These are phyloP conservation scores for Trichophyton mentagrophytes DNA, from an alignment of 2,329 filamentous ascomycete species.

Conservation along the genomic window DNA sequence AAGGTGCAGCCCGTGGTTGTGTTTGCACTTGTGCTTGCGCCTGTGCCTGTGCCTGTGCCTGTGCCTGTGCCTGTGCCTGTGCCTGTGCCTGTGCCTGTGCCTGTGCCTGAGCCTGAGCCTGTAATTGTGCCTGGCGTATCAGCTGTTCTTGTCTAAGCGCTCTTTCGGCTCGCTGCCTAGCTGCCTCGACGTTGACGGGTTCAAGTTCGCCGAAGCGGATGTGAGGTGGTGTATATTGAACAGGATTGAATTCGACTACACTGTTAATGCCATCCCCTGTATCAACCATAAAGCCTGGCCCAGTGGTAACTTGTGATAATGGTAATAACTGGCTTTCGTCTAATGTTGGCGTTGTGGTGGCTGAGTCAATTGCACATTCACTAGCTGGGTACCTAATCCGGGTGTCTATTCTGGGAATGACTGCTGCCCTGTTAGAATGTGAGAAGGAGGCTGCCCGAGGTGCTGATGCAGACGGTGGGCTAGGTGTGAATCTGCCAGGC, in stretches of 20 bases:
- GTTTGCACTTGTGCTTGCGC: too few species aligned
- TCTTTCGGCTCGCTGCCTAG: conserved; percentile 11
- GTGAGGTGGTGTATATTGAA: conserved; percentile 10
- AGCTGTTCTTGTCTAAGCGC: conserved; percentile 5
- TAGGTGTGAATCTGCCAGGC: conserved; percentile 7
- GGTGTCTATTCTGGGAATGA: conserved; percentile 5
- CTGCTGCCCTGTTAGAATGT: not conserved
- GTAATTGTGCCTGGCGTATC: not conserved
- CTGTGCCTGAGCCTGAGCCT: too few species aligned
- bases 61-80: too few species aligned
- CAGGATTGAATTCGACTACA: conserved; percentile 11
- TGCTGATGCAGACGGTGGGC: not conserved
- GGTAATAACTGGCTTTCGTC: conserved; percentile 11
- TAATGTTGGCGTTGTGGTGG: conserved; percentile 9
- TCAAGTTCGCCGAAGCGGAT: conserved; percentile 18
- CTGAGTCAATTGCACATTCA: conserved; percentile 9
- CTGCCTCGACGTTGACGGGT: conserved; percentile 16
- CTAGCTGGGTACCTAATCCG: conserved; percentile 3
- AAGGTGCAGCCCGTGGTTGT: conserved; percentile 9
- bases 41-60: too few species aligned
- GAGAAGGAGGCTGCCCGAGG: conserved; percentile 6
- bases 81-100: too few species aligned
- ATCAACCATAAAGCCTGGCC: conserved; percentile 18
- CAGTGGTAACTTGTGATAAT: conserved; percentile 17
- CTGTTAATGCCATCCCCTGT: conserved; percentile 13